Conservation (phyloP, 2,329 filamentous ascomycete species). For the Leptographium wingfieldii region DNA sequence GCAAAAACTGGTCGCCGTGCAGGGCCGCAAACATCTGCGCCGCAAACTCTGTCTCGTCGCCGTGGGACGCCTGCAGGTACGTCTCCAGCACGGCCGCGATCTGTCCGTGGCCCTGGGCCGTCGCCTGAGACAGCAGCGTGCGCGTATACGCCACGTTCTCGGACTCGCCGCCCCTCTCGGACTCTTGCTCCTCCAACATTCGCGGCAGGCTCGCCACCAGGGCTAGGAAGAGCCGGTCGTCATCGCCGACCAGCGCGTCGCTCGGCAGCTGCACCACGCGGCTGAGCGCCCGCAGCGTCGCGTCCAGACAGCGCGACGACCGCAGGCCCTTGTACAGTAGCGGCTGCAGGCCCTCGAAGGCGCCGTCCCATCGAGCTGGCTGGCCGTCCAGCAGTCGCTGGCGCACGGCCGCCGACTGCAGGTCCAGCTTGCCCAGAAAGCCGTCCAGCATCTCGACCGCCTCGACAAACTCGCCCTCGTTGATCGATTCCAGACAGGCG, state of each 20-base stretch:
- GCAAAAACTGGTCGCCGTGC: conserved; percentile 59
- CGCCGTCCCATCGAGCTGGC: conserved; percentile 72
- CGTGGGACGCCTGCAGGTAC: conserved; percentile 54
- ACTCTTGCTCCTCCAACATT: conserved; percentile 48
- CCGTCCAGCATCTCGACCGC: conserved; percentile 84
- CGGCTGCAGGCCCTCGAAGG: conserved; percentile 75
- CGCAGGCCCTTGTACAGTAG: conserved; percentile 85
- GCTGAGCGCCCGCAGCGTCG: conserved; percentile 66
- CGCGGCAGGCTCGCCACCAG: conserved; percentile 85
- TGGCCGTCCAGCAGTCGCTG: conserved; percentile 62
- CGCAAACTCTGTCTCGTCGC: conserved; percentile 58
- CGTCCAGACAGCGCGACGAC: conserved; percentile 69
- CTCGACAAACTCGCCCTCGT: conserved; percentile 88
- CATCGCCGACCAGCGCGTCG: conserved; percentile 68
- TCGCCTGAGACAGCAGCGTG: conserved; percentile 58
- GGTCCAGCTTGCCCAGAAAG: conserved; percentile 71
- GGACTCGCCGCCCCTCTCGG: not conserved
- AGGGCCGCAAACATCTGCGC: conserved; percentile 61
- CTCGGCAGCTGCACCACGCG: conserved; percentile 67
- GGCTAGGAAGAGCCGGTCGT: conserved; percentile 70
- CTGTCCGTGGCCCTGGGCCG: conserved; percentile 53
- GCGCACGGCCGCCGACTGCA: conserved; percentile 57
- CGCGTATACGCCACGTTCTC: conserved; percentile 38
- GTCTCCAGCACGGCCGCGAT: conserved; percentile 58
- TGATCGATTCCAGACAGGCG: conserved; percentile 91